phyloP scores from a whole-genome alignment of 441 rosid genomes.

The Syzygium syzygioides region DNA sequence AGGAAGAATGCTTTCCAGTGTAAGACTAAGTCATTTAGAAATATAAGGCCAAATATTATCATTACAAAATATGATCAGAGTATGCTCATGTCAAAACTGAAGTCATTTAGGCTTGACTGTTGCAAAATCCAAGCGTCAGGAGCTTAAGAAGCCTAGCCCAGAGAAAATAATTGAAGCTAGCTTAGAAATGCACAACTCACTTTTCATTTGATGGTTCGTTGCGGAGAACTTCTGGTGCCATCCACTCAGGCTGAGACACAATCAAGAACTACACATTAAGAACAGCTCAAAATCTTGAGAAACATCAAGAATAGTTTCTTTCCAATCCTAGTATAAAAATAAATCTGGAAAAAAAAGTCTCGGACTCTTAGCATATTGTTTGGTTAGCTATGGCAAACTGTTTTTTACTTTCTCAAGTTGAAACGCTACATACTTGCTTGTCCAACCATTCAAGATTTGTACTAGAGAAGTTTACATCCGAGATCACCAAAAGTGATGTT shows the following conservation, averaged over 20 bases:
- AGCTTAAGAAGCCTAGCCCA: neutral
- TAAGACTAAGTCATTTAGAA: neutral
- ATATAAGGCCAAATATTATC: neutral
- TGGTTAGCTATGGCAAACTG: neutral
- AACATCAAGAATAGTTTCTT: neutral
- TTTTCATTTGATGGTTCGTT: constrained; percentile 96
- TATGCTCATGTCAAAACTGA: neutral
- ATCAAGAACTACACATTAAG: constrained; percentile 23
- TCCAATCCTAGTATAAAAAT: neutral
- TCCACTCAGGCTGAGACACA: constrained; percentile 89
- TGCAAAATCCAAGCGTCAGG: neutral
- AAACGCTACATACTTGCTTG: neutral
- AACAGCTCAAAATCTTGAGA: neutral
- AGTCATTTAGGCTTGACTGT: neutral
- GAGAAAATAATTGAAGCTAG: neutral
- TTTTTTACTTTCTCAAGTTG: neutral
- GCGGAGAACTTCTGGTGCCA: constrained; percentile 99
- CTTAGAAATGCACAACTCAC: constrained; percentile 40
- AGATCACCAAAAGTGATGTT: neutral
- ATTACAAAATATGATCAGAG: neutral
- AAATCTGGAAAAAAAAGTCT: neutral
- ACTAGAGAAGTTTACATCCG: neutral
- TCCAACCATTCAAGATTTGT: neutral
- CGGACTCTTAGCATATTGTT: neutral
- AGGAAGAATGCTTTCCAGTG: neutral